These are phyloP conservation scores for Pseudocercospora crystallina DNA, from an alignment of 2,329 filamentous ascomycete species.

Conservation along the genomic window DNA sequence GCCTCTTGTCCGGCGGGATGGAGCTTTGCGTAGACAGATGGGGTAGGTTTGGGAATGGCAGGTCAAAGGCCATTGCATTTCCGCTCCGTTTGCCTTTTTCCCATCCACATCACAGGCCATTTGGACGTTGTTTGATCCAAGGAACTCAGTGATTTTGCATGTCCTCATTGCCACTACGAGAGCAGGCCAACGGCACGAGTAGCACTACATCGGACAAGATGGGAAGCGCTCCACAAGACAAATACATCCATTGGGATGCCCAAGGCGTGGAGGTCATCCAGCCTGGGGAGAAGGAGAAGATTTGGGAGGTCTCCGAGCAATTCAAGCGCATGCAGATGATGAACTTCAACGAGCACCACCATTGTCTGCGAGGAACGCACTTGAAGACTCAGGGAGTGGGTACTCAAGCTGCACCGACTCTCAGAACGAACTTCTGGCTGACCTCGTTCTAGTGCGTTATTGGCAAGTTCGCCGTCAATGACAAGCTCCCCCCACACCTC, in stretches of 20 bases:
- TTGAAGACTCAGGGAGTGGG: constrained; percentile 37
- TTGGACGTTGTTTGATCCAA: too few species aligned
- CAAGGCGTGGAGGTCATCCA: constrained; percentile 36
- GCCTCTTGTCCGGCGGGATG: constrained; percentile 21
- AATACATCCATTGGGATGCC: constrained; percentile 33
- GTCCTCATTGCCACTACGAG: constrained; percentile 5
- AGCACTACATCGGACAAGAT: constrained; percentile 11
- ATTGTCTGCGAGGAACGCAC: constrained; percentile 40
- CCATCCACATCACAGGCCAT: background rate
- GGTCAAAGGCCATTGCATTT: background rate
- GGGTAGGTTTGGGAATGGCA: constrained; percentile 9
- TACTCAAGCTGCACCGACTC: background rate
- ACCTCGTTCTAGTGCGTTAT: constrained; percentile 28
- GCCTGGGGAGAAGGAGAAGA: constrained; percentile 36
- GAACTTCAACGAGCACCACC: constrained; percentile 41
- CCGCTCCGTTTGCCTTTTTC: background rate
- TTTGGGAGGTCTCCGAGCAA: constrained; percentile 39
- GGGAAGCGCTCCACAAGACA: constrained; percentile 15
- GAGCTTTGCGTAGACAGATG: constrained; percentile 17
- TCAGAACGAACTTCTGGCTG: background rate
- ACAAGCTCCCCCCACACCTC: constrained; percentile 36
- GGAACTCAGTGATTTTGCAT: background rate
- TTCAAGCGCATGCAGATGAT: constrained; percentile 42
- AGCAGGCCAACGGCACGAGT: constrained; percentile 3
- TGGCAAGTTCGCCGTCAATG: constrained; percentile 34